Percentiles rank a stretch among this genome's conserved stretches.
Evolutionary conservation across 2,329 filamentous ascomycete species (phyloP).

Genomic region (Huntiella omanensis): DNA sequence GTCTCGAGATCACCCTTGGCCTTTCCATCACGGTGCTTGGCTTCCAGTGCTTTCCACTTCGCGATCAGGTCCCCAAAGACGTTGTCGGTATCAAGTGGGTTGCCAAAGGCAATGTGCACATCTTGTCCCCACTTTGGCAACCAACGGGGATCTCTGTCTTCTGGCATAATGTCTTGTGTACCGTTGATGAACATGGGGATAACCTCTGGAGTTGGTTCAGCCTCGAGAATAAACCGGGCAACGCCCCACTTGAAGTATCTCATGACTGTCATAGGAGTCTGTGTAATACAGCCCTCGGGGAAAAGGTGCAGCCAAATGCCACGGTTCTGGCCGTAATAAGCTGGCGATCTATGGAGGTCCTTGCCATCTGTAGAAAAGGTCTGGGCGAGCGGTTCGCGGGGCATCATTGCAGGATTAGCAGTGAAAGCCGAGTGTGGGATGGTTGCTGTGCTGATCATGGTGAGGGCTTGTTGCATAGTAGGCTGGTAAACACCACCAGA

Average conservation of each 20-base stretch:
- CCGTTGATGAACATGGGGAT: constrained; percentile 92
- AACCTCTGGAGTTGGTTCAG: constrained; percentile 69
- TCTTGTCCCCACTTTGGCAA: constrained; percentile 55
- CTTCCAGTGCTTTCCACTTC: constrained; percentile 42
- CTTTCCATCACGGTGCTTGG: constrained; percentile 14
- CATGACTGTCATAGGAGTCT: constrained; percentile 58
- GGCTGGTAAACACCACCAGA: constrained; percentile 80
- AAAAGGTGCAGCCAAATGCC: constrained; percentile 89
- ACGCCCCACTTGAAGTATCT: constrained; percentile 99
- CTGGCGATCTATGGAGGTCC: constrained; percentile 52
- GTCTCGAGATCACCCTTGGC: constrained; percentile 43
- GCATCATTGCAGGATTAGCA: constrained; percentile 22
- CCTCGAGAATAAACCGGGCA: constrained; percentile 76
- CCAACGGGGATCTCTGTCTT: constrained; percentile 67
- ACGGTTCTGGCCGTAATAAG: constrained; percentile 48
- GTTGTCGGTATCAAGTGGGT: constrained; percentile 51
- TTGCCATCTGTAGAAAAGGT: constrained; percentile 46
- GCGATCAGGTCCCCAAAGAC: constrained; percentile 61
- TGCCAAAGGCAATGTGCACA: constrained; percentile 60
- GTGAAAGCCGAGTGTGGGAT: constrained; percentile 8
- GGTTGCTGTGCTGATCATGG: constrained; percentile 43
- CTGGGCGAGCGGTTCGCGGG: constrained; percentile 23
- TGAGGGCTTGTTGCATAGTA: constrained; percentile 69
- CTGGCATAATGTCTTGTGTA: constrained; percentile 72
- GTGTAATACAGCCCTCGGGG: constrained; percentile 86